Conservation (phyloP, 1,139 yeast species). For the Meyerozyma athensensis region DNA sequence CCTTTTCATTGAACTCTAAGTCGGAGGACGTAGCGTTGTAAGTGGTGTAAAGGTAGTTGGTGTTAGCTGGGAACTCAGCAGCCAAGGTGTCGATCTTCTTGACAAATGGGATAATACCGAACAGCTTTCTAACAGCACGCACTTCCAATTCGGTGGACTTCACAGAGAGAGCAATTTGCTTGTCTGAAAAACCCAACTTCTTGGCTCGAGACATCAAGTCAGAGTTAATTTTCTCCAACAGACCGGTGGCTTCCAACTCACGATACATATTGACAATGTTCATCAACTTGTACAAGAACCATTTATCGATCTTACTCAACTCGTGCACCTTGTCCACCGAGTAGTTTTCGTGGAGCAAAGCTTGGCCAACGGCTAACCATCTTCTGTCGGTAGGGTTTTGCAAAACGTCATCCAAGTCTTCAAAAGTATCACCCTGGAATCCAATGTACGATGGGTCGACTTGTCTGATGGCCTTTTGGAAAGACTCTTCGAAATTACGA, state of each 20-base stretch:
- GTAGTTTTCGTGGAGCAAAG: conserved; percentile 83
- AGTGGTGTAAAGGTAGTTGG: conserved; percentile 93
- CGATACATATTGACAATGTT: conserved; percentile 87
- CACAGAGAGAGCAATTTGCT: conserved; percentile 79
- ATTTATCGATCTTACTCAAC: conserved; percentile 85
- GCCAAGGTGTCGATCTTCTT: conserved; percentile 97
- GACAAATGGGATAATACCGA: conserved; percentile 85
- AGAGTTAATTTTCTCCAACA: conserved; percentile 50
- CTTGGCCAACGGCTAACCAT: conserved; percentile 98
- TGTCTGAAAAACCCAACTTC: conserved; percentile 92
- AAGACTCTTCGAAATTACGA: conserved; percentile 93
- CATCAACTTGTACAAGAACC: conserved; percentile 92
- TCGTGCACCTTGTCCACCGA: conserved; percentile 90
- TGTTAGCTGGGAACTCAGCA: conserved; percentile 97
- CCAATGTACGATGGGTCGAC: conserved; percentile 90
- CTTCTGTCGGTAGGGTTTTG: conserved; percentile 95
- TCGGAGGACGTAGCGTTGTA: conserved; percentile 89
- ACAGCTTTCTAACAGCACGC: conserved; percentile 70
- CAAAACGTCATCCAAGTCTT: conserved; percentile 72
- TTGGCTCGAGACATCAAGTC: conserved; percentile 77
- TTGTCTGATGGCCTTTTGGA: conserved; percentile 97
- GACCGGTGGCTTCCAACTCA: conserved; percentile 63
- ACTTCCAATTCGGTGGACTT: conserved; percentile 71
- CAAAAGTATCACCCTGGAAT: conserved; percentile 85
- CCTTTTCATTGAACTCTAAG: conserved; percentile 80